Evolutionary conservation across 1,284 basidiomycete species (phyloP), one percentile per base, ranked within the genome.

Genomic region (Melampsora larici-populina): DNA sequence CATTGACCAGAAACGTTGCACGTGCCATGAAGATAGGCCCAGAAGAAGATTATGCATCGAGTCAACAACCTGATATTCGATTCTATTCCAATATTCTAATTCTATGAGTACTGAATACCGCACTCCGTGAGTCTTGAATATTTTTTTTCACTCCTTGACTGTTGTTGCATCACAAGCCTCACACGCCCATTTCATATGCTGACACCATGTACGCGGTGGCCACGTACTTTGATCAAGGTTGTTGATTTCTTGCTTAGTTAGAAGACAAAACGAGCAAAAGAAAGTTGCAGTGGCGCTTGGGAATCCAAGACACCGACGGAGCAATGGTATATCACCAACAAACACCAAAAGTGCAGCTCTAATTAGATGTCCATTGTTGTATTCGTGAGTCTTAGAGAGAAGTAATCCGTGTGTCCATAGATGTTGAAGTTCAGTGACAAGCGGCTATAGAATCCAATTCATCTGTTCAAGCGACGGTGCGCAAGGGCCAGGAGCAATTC

Each of bases 391-490:
- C 15, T 70, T 48, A 0, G 24, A 55, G 26, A 71, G 31, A 40
- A 13, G 75, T 6, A 84, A 74, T 0, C 85, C 85, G 13, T 70
- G 63, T 21, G 80, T n/a, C 82, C 83, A 85, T 33, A 84, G 79
- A 18, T 71, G 64, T 0, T 80, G 24, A 17, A 86, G 79, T 24
- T 83, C 80, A 18, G 83, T 79, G 7, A 85, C 79, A 8, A 85
- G 51, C 4, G 82, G 83, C 21, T 58, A 17, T 3, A 71, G 51
- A 69, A n/a, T n/a, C n/a, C n/a, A n/a, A n/a, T n/a, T n/a, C n/a
- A n/a, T n/a, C n/a, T n/a, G n/a, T n/a, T n/a, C n/a, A n/a, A n/a
- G n/a, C n/a, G n/a, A n/a, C n/a, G n/a, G n/a, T n/a, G n/a, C n/a
- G n/a, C n/a, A n/a, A n/a, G n/a, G n/a, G n/a, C n/a, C n/a, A n/a